Base-by-base conservation (phyloP, 306 rosid genomes). In the Trifolium fragiferum region DNA sequence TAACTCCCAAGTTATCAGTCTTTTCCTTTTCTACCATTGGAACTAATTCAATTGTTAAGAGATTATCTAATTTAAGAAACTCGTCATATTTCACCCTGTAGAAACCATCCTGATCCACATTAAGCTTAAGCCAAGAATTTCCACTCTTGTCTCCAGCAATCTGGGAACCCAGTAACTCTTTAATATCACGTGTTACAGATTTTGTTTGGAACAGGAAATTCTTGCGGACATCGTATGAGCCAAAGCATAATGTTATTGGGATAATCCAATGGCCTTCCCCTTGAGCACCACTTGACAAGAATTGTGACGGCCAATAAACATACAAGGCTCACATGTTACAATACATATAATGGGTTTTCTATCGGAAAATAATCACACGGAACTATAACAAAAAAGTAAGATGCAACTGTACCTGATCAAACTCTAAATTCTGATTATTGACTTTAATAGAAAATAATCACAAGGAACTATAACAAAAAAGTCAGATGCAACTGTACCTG, bases 51-150 rank as follows among this genome's bases (percentile, higher is more conserved):
- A 72, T 44, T 38, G n/a, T 47, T 27, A 1, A 18, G 51, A 9
- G 57, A 79, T 80, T 18, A 81, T 74, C 41, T 30, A 76, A 68
- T 77, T 81, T 88, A 74, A 93, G 97, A 44, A 70, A 68, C 73
- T 82, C 91, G 33, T 93, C 97, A 80, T 93, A 93, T 64, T 93
- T 91, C 88, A 93, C 98, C 84, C 98, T 78, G 84, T 93, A 93
- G 79, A 93, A 91, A 77, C 98, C 98, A 80, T 97, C 25, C 87
- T 93, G 98, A 53, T 89, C 96, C 84, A 91, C 96, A 82, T 93
- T 91, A 78, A 93, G 80, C 80, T 93, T 93, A 82, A 91, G 83
- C 97, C 97, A 93, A 73, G 78, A 50, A 76, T 75, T 61, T 20
- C 8, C 46, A 47, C 78, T 68, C 70, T 33, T 82, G 60, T 64